Conservation (phyloP, 2,329 filamentous ascomycete species). For the Phialophora macrospora region DNA sequence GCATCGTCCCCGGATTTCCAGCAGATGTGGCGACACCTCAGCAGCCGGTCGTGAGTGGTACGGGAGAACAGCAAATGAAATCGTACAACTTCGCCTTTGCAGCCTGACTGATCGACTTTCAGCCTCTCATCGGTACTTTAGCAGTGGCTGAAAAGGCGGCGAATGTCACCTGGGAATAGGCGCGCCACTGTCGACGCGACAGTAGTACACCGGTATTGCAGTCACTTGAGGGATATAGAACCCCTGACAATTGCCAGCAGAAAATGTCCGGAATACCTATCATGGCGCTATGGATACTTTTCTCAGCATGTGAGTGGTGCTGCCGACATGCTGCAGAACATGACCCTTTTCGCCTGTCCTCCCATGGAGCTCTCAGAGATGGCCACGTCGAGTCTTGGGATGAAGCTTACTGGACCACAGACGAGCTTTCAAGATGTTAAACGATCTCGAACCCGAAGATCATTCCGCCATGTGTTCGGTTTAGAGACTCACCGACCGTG, state of each 20-base stretch:
- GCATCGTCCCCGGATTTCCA: constrained; percentile 21
- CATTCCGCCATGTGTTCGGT: constrained; percentile 33
- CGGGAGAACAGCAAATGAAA: constrained; percentile 10
- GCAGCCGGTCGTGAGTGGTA: constrained; percentile 9
- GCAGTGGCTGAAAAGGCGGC: constrained; percentile 20
- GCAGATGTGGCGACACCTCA: constrained; percentile 14
- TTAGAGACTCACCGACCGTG: constrained; percentile 32
- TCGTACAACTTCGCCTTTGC: constrained; percentile 2
- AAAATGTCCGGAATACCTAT: constrained; percentile 14
- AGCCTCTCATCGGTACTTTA: constrained; percentile 10
- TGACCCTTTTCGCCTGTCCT: constrained; percentile 21
- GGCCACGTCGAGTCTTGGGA: constrained; percentile 32
- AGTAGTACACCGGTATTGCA: constrained; percentile 11
- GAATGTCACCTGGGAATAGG: constrained; percentile 11
- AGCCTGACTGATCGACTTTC: constrained; percentile 10
- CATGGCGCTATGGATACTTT: constrained; percentile 5
- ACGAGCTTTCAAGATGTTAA: constrained; percentile 14
- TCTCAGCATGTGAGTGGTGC: constrained; percentile 15
- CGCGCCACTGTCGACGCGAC: constrained; percentile 14
- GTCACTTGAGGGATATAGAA: constrained; percentile 18
- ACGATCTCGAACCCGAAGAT: constrained; percentile 30
- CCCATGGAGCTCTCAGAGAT: constrained; percentile 24
- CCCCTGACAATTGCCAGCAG: constrained; percentile 6
- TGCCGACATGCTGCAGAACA: constrained; percentile 28
- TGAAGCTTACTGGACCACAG: constrained; percentile 24